A percentile compares a stretch with the other conserved stretches of the same genome.
Conservation (phyloP, 306 rosid genomes). For the Canavalia gladiata region DNA sequence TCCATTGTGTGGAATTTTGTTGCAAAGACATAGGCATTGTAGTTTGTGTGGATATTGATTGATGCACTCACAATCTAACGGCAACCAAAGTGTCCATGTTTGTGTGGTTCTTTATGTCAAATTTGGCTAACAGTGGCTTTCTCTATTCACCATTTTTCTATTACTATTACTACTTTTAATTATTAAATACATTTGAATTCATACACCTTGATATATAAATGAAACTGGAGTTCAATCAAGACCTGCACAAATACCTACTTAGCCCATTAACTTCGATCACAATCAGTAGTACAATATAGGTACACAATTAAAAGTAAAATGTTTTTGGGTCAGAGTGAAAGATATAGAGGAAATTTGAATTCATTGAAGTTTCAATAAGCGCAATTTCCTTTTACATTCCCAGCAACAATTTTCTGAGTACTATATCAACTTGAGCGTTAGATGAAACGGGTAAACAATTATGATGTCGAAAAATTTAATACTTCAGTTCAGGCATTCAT, state of each 20-base stretch:
- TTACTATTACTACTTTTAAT: background rate
- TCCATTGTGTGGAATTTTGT: conserved; percentile 50
- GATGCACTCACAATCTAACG: conserved; percentile 49
- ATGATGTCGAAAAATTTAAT: conserved; percentile 46
- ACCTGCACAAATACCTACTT: background rate
- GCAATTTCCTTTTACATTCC: conserved; percentile 43
- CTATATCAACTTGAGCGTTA: conserved; percentile 29
- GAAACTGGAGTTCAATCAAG: conserved; percentile 15
- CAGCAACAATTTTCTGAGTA: conserved; percentile 40
- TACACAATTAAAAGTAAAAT: conserved; percentile 32
- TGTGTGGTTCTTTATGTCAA: conserved; percentile 27
- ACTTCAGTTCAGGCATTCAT: conserved; percentile 35
- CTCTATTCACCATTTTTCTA: background rate
- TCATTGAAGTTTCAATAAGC: conserved; percentile 34
- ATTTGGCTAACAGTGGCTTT: conserved; percentile 7
- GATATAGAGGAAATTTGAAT: conserved; percentile 36
- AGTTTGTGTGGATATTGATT: conserved; percentile 60
- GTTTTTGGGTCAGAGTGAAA: background rate
- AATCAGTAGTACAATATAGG: conserved; percentile 4
- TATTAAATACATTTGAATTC: background rate
- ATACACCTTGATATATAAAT: background rate
- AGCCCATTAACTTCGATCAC: background rate
- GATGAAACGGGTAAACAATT: conserved; percentile 47
- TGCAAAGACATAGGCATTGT: conserved; percentile 47
- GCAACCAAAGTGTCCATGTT: background rate